Evolutionary conservation across 257 asterid species (phyloP).

Genomic region (Forsythia suspensa): DNA sequence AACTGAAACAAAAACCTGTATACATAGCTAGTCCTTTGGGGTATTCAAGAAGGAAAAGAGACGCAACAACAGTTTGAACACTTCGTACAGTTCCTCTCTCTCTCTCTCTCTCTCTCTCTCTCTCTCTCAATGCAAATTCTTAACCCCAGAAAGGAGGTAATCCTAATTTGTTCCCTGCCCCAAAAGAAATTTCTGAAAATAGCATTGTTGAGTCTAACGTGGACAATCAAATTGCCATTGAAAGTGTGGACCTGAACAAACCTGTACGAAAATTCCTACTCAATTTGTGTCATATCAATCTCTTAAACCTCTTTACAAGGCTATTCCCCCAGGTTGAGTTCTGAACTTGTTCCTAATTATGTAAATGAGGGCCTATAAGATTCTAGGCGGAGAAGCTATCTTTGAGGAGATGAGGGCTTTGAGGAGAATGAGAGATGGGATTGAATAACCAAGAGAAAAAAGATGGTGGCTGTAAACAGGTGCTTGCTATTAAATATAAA

Average conservation of each 20-base stretch:
- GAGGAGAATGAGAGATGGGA: not conserved
- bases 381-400: not conserved
- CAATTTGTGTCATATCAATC: not conserved
- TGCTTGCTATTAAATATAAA: not conserved
- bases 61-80: too few species aligned
- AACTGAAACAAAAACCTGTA: not conserved
- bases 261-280: not conserved
- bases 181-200: not conserved
- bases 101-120: not conserved
- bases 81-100: too few species aligned
- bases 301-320: not conserved
- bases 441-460: not conserved
- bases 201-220: not conserved
- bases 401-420: not conserved
- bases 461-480: not conserved
- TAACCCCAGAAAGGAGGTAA: not conserved
- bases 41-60: too few species aligned
- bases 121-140: not conserved
- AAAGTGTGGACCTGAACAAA: not conserved
- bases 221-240: not conserved
- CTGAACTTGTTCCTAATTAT: not conserved
- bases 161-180: not conserved
- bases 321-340: not conserved
- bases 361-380: not conserved
- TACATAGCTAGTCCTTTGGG: not conserved